Percentiles rank a stretch among this genome's conserved stretches.
These are phyloP conservation scores for Globisporangium apiculatum DNA, from an alignment of 352 stramenopile genomes.

Conservation along the genomic window DNA sequence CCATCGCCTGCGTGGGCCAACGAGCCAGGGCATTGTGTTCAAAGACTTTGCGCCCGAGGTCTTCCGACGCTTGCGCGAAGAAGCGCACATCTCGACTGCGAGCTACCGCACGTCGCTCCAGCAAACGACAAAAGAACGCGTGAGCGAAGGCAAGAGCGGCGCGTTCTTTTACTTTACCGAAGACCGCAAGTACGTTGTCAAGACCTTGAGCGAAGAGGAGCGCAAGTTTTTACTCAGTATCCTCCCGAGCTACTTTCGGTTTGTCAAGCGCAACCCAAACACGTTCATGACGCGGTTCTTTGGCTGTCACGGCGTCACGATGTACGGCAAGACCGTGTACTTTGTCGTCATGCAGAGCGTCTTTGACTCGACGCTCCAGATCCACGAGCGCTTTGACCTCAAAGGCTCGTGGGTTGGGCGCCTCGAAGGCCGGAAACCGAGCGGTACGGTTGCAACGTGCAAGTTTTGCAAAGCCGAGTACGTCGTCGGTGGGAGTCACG, in stretches of 20 bases:
- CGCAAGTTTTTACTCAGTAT: conserved; percentile 71
- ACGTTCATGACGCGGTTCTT: conserved; percentile 82
- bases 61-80: conserved; percentile 59
- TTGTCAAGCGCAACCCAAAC: conserved; percentile 53
- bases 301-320: conserved; percentile 72
- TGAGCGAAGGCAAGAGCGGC: conserved; percentile 78
- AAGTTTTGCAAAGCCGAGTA: conserved; percentile 73
- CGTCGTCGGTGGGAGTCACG: conserved; percentile 55
- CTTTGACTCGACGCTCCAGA: conserved; percentile 69
- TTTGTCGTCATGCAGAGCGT: conserved; percentile 85
- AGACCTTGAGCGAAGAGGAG: conserved; percentile 71
- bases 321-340: conserved; percentile 82
- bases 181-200: conserved; percentile 80
- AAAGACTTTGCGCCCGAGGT: conserved; percentile 79
- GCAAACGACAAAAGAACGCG: conserved; percentile 68
- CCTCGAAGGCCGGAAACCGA: conserved; percentile 64
- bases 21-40: conserved; percentile 60
- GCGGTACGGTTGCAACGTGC: conserved; percentile 56
- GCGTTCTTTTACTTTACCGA: conserved; percentile 84
- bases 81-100: conserved; percentile 48
- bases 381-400: conserved; percentile 77
- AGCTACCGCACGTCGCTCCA: conserved; percentile 66
- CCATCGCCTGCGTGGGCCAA: conserved; percentile 21
- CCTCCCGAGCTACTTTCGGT: conserved; percentile 62
- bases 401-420: conserved; percentile 84